Percentiles rank a stretch among this genome's conserved stretches.
phyloP scores from a whole-genome alignment of 805 yeast genomes.

The Metschnikowia lunata region DNA sequence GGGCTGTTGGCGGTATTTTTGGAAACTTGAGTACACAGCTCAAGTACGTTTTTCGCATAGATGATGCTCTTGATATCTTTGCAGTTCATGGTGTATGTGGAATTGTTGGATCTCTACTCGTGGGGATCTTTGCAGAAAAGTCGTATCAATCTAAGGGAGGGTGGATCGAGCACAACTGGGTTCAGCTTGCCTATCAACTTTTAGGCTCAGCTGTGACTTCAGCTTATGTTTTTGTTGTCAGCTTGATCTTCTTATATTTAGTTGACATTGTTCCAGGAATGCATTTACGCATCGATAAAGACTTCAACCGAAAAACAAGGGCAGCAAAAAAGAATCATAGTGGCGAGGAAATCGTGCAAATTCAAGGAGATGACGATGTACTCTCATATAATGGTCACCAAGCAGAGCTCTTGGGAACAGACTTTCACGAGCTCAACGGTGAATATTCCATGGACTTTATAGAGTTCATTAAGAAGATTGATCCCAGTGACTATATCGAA shows the following conservation, averaged over 20 bases:
- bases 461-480: conserved; percentile 35
- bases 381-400: no score
- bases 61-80: conserved; percentile 41
- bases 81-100: conserved; percentile 44
- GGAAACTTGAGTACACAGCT: conserved; percentile 38
- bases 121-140: conserved; percentile 37
- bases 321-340: conserved; percentile 7
- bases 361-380: no score
- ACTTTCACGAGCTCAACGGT: conserved; percentile 37
- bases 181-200: conserved; percentile 38
- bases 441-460: conserved; percentile 39
- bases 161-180: conserved; percentile 39
- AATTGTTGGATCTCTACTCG: conserved; percentile 35
- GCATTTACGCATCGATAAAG: conserved; percentile 39
- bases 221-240: conserved; percentile 31
- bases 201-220: conserved; percentile 34
- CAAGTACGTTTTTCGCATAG: conserved; percentile 36
- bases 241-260: conserved; percentile 28
- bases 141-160: conserved; percentile 35
- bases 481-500: conserved; percentile 32
- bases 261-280: conserved; percentile 39
- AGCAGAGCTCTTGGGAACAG: conserved; percentile 34
- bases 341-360: background rate
- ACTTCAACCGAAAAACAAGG: conserved; percentile 30
- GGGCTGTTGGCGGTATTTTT: conserved; percentile 33